These are phyloP conservation scores for Collariella sp. DNA, from an alignment of 495 filamentous ascomycete species.

Conservation along the genomic window DNA sequence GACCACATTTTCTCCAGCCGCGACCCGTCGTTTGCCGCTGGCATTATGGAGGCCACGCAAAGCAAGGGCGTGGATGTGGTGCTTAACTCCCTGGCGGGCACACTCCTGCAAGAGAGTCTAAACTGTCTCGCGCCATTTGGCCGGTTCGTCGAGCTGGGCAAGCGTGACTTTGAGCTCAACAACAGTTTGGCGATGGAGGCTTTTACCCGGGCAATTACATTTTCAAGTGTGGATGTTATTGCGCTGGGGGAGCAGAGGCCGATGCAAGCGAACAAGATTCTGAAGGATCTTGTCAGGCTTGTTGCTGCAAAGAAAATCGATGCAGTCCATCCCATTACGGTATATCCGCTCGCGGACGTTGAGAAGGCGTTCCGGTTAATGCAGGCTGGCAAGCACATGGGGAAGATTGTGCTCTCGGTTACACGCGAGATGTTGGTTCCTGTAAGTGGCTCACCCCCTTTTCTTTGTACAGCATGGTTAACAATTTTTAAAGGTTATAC, in stretches of 20 bases:
- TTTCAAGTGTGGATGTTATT: conserved; percentile 27
- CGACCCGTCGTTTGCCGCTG: conserved; percentile 33
- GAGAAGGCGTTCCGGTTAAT: conserved; percentile 39
- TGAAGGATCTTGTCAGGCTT: conserved; percentile 36
- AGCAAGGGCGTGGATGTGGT: conserved; percentile 51
- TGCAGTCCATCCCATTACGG: conserved; percentile 26
- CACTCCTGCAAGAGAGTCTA: conserved; percentile 45
- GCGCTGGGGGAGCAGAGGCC: conserved; percentile 19
- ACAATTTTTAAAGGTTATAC: conserved; percentile 14
- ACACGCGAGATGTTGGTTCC: conserved; percentile 16
- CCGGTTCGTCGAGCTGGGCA: conserved; percentile 50
- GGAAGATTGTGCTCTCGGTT: conserved; percentile 46
- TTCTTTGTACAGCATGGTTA: background rate
- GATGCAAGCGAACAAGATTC: conserved; percentile 28
- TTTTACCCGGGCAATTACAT: conserved; percentile 30
- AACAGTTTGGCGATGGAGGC: conserved; percentile 34
- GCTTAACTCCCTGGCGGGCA: conserved; percentile 50
- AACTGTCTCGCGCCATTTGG: conserved; percentile 48
- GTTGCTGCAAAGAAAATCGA: conserved; percentile 28
- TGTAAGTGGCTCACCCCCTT: conserved; percentile 8
- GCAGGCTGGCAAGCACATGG: conserved; percentile 44
- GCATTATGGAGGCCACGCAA: conserved; percentile 38
- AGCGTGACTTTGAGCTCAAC: conserved; percentile 31
- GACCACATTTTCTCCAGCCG: conserved; percentile 46
- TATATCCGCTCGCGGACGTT: conserved; percentile 31